Evolutionary conservation across 345 rosid species (phyloP), one percentile per base, ranked within the genome.

Genomic region (Aquilaria sinensis): DNA sequence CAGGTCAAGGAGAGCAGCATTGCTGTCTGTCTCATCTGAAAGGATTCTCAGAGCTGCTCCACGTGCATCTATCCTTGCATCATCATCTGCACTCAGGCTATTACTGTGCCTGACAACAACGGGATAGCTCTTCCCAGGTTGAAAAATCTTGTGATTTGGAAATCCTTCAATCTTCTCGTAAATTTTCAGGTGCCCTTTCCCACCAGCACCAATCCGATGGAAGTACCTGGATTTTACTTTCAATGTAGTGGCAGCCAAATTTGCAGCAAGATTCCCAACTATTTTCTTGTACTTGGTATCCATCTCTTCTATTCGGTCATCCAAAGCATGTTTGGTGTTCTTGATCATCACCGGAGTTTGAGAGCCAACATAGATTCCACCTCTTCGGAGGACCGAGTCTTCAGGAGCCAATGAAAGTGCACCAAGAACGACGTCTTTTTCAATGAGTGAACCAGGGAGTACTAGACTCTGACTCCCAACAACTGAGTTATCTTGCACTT

Each of bases 241-340:
- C 70, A 86, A 70, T 46, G 88, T 86, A 2, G 83, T 81, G 43
- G 78, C 79, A 58, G 86, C 86, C 55, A 83, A 64, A 73, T 58
- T 86, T 23, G 86, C 88, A 5, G 88, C 66, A 47, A 81, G 64
- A 31, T 86, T 86, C 41, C 92, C 82, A 4, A 86, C 85, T n/a
- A 83, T 83, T 62, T 78, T 86, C 78, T 76, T 86, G 14, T 86
- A 83, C 47, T 72, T 83, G 33, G 6, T 9, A 73, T 86, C 92
- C 92, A 86, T 86, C 70, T 86, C 88, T 75, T 86, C 88, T 57
- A 86, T 83, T 64, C 92, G 69, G 32, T 83, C 88, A 67, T 83
- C 92, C 70, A 86, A 68, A 64, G 78, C 73, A 56, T 83, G 88
- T 70, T 69, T 64, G 2, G 81, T 79, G 77, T 86, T 86, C 75